phyloP scores from a whole-genome alignment of 2,329 filamentous ascomycete species.

The Blumeriella jaapii region DNA sequence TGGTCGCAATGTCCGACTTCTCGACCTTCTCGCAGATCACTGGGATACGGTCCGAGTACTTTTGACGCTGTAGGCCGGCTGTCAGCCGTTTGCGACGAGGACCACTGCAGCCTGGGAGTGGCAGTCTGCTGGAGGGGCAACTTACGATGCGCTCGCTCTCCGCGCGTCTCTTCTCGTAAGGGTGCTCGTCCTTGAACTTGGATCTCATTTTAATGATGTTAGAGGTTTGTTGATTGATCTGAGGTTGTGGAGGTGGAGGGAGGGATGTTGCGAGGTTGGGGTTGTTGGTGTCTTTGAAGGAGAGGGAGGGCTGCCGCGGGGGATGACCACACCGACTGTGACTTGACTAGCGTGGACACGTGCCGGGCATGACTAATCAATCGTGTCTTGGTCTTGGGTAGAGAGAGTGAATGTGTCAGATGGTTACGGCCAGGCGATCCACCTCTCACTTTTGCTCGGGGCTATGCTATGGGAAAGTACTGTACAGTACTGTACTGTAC shows the following conservation, averaged over 20 bases:
- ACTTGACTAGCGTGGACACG: no score
- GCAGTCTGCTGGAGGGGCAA: slow-evolving; percentile 4
- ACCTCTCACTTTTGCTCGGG: no score
- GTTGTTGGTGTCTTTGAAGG: slow-evolving; percentile 6
- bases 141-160: slow-evolving; percentile 70
- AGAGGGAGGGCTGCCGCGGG: no score
- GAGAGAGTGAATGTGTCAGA: no score
- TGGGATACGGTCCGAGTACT: slow-evolving; percentile 96
- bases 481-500: no score
- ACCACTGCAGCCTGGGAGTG: slow-evolving; percentile 1
- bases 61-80: slow-evolving; percentile 52
- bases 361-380: no score
- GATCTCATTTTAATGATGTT: slow-evolving; percentile 61
- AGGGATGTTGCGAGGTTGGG: no score
- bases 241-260: slow-evolving; percentile 1
- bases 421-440: no score
- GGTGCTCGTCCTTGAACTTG: slow-evolving; percentile 99
- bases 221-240: slow-evolving; percentile 2
- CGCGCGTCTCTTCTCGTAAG: slow-evolving; percentile 99
- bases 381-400: no score
- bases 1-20: slow-evolving; percentile 97
- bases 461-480: no score
- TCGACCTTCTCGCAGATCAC: slow-evolving; percentile 99
- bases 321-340: no score
- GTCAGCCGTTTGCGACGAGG: slow-evolving; percentile 8